Evolutionary conservation across 73 alveolate species (phyloP).

Genomic region (Paramecium biaurelia): DNA sequence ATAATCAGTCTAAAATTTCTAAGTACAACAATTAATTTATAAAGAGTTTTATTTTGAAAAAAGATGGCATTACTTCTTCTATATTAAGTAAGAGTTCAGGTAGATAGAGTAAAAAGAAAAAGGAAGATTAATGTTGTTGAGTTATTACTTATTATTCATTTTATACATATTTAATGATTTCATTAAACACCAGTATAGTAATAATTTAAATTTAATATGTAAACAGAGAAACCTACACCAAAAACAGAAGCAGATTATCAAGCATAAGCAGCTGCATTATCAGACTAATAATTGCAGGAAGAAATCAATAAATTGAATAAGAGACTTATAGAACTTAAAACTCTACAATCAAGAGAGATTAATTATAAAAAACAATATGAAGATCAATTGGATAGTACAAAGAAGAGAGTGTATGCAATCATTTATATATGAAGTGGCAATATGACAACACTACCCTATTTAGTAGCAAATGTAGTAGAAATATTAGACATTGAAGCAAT

Average conservation of each 20-base stretch:
- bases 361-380: not conserved
- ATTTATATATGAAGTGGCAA: not conserved
- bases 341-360: not conserved
- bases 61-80: no score
- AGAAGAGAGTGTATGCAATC: not conserved
- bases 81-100: no score
- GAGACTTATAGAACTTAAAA: not conserved
- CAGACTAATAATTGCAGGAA: not conserved
- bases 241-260: not conserved
- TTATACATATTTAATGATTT: not conserved
- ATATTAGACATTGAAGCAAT: constrained; percentile 80
- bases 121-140: not conserved
- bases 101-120: not conserved
- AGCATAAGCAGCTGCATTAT: not conserved
- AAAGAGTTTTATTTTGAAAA: not conserved
- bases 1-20: no score
- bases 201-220: constrained; percentile 2
- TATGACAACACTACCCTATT: constrained; percentile 87
- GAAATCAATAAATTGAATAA: not conserved
- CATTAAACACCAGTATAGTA: not conserved
- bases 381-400: not conserved
- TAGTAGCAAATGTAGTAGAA: constrained; percentile 92
- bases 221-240: not conserved
- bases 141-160: not conserved
- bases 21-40: not conserved